Conservation (phyloP, 2,329 filamentous ascomycete genomes). For the Fusarium sp. region DNA sequence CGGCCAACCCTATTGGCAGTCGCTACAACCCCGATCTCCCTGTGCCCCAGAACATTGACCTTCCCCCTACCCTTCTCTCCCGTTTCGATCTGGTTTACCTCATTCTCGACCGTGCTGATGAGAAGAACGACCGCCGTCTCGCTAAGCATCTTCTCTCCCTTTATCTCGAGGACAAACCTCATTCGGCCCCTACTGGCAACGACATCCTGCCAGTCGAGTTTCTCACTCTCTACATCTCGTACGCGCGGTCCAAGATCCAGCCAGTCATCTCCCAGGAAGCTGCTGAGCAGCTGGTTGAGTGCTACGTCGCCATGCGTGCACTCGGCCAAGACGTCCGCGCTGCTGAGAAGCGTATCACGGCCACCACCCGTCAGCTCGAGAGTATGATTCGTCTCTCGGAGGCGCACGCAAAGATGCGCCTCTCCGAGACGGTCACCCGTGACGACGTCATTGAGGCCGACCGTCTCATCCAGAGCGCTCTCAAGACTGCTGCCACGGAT, state of each 20-base stretch:
- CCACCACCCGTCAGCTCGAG: slow-evolving; percentile 95
- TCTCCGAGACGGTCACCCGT: slow-evolving; percentile 81
- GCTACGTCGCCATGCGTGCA: slow-evolving; percentile 96
- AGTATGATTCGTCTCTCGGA: slow-evolving; percentile 98
- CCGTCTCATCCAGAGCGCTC: slow-evolving; percentile 90
- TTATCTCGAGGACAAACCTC: slow-evolving; percentile 95
- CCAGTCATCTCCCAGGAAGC: slow-evolving; percentile 86
- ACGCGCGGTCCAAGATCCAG: slow-evolving; percentile 89
- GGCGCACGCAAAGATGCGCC: slow-evolving; percentile 97
- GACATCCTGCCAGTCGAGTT: slow-evolving; percentile 96
- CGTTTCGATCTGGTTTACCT: slow-evolving; percentile 98
- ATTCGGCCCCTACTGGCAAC: slow-evolving; percentile 80
- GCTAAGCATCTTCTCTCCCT: slow-evolving; percentile 95
- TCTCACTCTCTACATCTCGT: slow-evolving; percentile 96
- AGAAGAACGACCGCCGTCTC: slow-evolving; percentile 88
- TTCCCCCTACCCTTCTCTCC: slow-evolving; percentile 93
- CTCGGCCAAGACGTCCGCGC: slow-evolving; percentile 90
- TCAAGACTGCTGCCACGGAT: slow-evolving; percentile 98
- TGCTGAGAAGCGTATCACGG: slow-evolving; percentile 95
- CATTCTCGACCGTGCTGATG: slow-evolving; percentile 93
- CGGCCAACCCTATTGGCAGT: slow-evolving; percentile 97
- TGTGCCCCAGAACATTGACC: slow-evolving; percentile 97
- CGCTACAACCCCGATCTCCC: slow-evolving; percentile 97
- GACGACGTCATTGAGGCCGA: slow-evolving; percentile 92
- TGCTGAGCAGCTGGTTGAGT: slow-evolving; percentile 85